phyloP scores from a whole-genome alignment of 108 stramenopile species.

The Cyclotella atomus region DNA sequence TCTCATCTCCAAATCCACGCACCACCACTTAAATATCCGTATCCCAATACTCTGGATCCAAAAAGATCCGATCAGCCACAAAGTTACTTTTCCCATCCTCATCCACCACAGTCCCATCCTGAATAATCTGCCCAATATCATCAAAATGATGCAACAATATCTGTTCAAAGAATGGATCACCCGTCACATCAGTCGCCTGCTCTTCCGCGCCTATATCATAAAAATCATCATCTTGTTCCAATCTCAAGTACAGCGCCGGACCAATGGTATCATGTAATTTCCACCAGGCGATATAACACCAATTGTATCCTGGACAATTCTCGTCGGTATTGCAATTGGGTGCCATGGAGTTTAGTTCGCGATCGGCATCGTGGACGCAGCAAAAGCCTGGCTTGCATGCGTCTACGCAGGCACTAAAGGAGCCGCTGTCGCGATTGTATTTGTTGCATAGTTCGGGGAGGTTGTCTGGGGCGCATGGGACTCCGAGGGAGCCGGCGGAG shows the following conservation, averaged over 20 bases:
- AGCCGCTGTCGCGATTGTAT: conserved; percentile 38
- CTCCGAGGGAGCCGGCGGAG: conserved; percentile 29
- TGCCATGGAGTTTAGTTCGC: conserved; percentile 28
- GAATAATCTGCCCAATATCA: conserved; percentile 39
- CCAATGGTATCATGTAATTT: conserved; percentile 64
- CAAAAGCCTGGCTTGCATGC: conserved; percentile 53
- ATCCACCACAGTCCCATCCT: conserved; percentile 34
- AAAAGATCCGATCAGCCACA: conserved; percentile 43
- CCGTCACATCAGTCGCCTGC: conserved; percentile 15
- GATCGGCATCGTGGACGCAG: conserved; percentile 55
- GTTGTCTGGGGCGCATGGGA: conserved; percentile 52
- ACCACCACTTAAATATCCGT: conserved; percentile 13
- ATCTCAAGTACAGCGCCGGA: conserved; percentile 48
- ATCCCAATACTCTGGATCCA: conserved; percentile 49
- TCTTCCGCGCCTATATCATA: conserved; percentile 38
- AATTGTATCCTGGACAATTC: conserved; percentile 55
- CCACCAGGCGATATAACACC: conserved; percentile 68
- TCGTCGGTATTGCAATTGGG: conserved; percentile 56
- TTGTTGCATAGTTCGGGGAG: conserved; percentile 49
- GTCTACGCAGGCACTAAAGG: conserved; percentile 44
- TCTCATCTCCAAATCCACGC: neutral
- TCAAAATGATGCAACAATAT: conserved; percentile 53
- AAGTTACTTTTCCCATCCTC: conserved; percentile 15
- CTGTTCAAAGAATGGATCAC: conserved; percentile 39
- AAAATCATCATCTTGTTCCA: conserved; percentile 61